Conservation (phyloP, 169 alveolate species). For the Amoebophrya sp. region DNA sequence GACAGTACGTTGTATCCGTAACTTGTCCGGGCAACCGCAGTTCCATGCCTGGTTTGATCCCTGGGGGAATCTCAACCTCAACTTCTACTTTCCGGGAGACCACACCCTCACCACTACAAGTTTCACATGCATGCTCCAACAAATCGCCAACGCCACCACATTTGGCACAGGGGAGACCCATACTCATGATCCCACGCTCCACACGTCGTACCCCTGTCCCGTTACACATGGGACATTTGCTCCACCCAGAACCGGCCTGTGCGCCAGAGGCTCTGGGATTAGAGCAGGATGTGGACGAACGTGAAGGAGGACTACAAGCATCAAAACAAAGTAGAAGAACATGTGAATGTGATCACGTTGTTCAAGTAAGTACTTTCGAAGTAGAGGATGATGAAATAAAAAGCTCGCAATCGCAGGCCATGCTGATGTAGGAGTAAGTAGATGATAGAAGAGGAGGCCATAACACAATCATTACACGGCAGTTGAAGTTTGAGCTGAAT, state of each 20-base stretch:
- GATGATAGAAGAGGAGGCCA: too few relatives aligned
- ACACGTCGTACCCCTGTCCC: constrained; percentile 1
- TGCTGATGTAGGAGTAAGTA: too few relatives aligned
- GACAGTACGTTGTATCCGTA: too few relatives aligned
- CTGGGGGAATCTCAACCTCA: not conserved
- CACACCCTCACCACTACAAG: not conserved
- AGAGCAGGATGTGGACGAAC: too few relatives aligned
- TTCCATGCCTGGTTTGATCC: not conserved
- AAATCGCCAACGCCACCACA: not conserved
- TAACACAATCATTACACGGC: not conserved
- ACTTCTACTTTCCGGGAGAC: not conserved
- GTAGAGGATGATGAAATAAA: too few relatives aligned
- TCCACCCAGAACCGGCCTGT: not conserved
- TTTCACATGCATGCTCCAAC: not conserved
- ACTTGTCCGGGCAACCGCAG: not conserved
- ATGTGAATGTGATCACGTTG: too few relatives aligned
- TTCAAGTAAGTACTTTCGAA: too few relatives aligned
- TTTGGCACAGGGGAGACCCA: not conserved
- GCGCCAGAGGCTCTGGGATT: not conserved
- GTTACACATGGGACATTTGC: not conserved
- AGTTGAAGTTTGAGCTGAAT: not conserved
- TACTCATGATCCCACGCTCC: not conserved
- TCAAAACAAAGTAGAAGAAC: too few relatives aligned
- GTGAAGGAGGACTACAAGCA: too few relatives aligned
- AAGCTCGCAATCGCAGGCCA: too few relatives aligned